Base-by-base conservation (phyloP, 1,284 basidiomycete species). In the Cryptococcus neoformans region DNA sequence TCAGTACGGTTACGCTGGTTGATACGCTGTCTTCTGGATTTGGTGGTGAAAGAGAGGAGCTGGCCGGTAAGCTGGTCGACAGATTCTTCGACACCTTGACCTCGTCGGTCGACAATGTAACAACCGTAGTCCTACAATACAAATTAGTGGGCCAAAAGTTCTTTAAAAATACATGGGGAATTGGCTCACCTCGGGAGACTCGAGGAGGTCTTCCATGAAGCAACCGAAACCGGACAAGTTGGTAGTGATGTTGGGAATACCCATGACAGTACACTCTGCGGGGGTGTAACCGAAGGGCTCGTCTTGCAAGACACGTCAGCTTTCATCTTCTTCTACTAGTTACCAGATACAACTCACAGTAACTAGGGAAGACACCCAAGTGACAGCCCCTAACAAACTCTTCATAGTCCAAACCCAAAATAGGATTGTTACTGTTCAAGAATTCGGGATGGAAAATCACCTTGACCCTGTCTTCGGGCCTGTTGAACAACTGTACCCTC, bases 161-260 rank as follows among this genome's bases (percentile, higher is more conserved):
- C 42, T 14, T 44, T n/a, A n/a, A n/a, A n/a, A n/a, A n/a, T n/a
- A n/a, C 42, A 6, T 53, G 38, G 44, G n/a, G 44, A 1, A 37
- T 8, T 63, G 41, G 46, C 67, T 67, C 41, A 28, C 28, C 28
- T 78, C 76, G 0, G 91, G 91, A 10, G 84, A 85, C 67, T 99
- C 95, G 67, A 99, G 93, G n/a, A 96, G 83, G 74, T 99, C 95
- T 78, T 96, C 92, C 90, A 98, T 95, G 81, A 96, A 97, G 77
- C 92, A 97, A 28, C 94, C 94, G 66, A 97, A 96, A 44, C 95
- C 95, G 35, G 92, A 96, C 44, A 99, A 81, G 80, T 99, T 98
- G 57, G 95, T 99, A 35, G 95, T 98, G 62, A 98, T 87, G 49
- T 88, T 92, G 0, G 95, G 95, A 57, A 99, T 92, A 64, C 95